Percentiles rank a stretch among this genome's conserved stretches.
Evolutionary conservation across 2,329 filamentous ascomycete genomes (phyloP).

Genomic region (Talaromyces sp.): DNA sequence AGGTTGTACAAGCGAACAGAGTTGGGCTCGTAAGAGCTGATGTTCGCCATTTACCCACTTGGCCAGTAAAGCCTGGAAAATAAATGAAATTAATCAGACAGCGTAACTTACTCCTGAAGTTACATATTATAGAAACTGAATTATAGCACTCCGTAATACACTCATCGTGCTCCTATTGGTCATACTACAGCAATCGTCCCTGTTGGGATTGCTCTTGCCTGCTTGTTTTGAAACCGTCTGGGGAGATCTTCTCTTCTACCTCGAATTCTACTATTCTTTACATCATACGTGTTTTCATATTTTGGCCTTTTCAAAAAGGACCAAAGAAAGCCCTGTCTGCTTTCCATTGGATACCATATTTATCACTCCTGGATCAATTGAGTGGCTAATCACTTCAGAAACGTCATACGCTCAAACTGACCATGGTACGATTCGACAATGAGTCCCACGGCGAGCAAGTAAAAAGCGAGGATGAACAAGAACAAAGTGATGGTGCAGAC

Average conservation of each 20-base stretch:
- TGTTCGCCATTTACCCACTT: background rate
- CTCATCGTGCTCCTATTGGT: conserved; percentile 2
- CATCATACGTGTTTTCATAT: background rate
- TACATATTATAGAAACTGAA: background rate
- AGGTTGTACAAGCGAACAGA: background rate
- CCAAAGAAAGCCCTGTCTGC: too few relatives aligned
- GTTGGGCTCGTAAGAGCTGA: background rate
- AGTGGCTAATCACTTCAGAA: background rate
- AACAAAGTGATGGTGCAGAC: conserved; percentile 24
- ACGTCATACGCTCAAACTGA: background rate
- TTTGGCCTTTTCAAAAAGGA: background rate
- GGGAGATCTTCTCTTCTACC: background rate
- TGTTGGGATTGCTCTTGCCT: background rate
- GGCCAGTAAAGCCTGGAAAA: background rate
- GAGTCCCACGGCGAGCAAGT: background rate
- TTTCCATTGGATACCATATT: background rate
- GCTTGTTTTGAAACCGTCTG: background rate
- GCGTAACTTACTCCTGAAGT: background rate
- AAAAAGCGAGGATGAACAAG: conserved; percentile 22
- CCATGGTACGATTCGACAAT: background rate
- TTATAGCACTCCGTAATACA: background rate
- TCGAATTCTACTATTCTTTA: background rate
- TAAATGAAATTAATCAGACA: background rate
- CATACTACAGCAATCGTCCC: background rate
- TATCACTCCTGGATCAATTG: background rate